Evolutionary conservation across 371 early-diverging fungal species (phyloP).

Genomic region (Agmasoma carcini): DNA sequence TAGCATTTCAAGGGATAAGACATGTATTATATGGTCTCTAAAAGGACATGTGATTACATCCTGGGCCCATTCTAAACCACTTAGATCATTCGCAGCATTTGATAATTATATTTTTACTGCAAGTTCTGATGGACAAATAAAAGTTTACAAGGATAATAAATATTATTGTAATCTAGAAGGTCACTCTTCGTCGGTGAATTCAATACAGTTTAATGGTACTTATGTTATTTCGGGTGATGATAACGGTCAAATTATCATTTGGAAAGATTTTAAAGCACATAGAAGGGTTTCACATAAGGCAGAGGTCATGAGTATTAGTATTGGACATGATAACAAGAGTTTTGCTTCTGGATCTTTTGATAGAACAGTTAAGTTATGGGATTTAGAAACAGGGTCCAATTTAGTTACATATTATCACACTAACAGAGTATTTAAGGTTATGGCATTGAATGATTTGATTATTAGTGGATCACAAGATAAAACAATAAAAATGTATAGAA

Average conservation of each 20-base stretch:
- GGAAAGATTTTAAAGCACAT: constrained; percentile 63
- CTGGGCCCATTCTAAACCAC: constrained; percentile 61
- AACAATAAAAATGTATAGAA: constrained; percentile 78
- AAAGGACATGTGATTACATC: constrained; percentile 57
- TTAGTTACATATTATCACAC: constrained; percentile 71
- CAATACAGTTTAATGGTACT: constrained; percentile 62
- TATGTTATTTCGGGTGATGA: constrained; percentile 46
- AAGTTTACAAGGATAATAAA: constrained; percentile 54
- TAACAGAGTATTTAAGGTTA: constrained; percentile 72
- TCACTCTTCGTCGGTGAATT: constrained; percentile 70
- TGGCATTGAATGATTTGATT: constrained; percentile 59
- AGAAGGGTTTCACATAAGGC: constrained; percentile 76
- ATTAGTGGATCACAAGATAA: constrained; percentile 75
- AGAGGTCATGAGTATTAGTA: constrained; percentile 77
- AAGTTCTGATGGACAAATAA: constrained; percentile 61
- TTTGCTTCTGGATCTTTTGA: constrained; percentile 90
- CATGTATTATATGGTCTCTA: constrained; percentile 75
- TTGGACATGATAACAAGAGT: constrained; percentile 71
- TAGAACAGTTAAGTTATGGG: constrained; percentile 81
- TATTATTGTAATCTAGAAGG: constrained; percentile 59
- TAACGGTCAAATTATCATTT: constrained; percentile 57
- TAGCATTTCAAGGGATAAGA: constrained; percentile 76
- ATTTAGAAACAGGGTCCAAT: constrained; percentile 62
- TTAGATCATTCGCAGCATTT: constrained; percentile 63
- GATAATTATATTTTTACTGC: constrained; percentile 62